phyloP scores from a whole-genome alignment of 192 early-diverging fungal species.

The Podila epigama region DNA sequence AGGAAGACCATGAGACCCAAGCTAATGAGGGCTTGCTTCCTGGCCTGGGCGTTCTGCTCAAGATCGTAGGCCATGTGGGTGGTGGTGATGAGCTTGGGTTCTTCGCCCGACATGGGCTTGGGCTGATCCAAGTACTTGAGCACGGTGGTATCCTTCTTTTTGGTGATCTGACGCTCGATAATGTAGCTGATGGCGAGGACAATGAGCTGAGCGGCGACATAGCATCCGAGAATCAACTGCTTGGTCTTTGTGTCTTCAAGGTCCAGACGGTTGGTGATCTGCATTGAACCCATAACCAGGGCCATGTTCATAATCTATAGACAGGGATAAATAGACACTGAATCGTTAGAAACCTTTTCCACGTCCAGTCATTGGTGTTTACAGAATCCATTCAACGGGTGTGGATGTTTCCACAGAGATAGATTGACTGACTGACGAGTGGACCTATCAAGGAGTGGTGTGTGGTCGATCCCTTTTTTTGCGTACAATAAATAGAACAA shows the following conservation, averaged over 20 bases:
- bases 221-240: slow-evolving; percentile 62
- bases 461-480: no score
- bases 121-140: slow-evolving; percentile 83
- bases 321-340: background rate
- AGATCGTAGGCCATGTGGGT: slow-evolving; percentile 83
- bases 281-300: slow-evolving; percentile 71
- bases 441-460: no score
- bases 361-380: background rate
- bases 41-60: slow-evolving; percentile 66
- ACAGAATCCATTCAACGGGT: no score
- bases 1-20: slow-evolving; percentile 77
- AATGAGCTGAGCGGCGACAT: slow-evolving; percentile 64
- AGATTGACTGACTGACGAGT: no score
- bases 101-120: slow-evolving; percentile 54
- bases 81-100: slow-evolving; percentile 64
- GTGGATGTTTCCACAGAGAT: no score
- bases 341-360: background rate
- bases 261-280: slow-evolving; percentile 66
- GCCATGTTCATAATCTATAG: slow-evolving; percentile 59
- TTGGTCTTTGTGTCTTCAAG: slow-evolving; percentile 71
- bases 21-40: slow-evolving; percentile 76
- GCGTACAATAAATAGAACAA: no score
- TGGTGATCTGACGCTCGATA: slow-evolving; percentile 54
- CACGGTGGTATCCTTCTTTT: slow-evolving; percentile 85
- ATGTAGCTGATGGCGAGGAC: slow-evolving; percentile 53